Evolutionary conservation across 352 stramenopile genomes (phyloP), one percentile per base, ranked within the genome.

Genomic region (Pythium rhizo-oryzae): DNA sequence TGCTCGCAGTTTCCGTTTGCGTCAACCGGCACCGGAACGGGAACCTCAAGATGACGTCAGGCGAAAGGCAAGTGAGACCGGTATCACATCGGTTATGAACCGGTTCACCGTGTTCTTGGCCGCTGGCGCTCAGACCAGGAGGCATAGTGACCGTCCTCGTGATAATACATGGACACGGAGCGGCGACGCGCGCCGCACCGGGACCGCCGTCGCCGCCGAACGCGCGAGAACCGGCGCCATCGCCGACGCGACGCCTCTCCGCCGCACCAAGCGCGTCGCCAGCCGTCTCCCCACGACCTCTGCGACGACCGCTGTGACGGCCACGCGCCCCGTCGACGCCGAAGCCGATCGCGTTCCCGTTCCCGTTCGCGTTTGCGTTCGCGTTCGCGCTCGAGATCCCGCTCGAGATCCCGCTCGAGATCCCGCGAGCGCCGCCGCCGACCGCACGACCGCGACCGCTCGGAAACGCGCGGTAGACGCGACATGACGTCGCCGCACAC

Each of bases 171-270:
- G 62, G 46, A 58, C 44, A 18, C 35, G 28, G 33, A 59, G 37
- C 49, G 53, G 15, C 5, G 24, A n/a, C 65, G 39, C 16, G 58
- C 57, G 15, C 52, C 59, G 11, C 51, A 66, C 16, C 41, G 52
- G 51, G 65, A 71, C 23, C 59, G 58, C 50, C 51, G 65, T 21
- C 65, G 65, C 25, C 65, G 65, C 35, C 58, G 65, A 52, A 28
- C 57, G 8, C 65, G 65, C 21, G 51, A 67, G 21, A 18, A 50
- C 24, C 41, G 47, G 13, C 54, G 55, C 54, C 62, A 47, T 28
- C 50, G 39, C 19, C 39, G 41, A 28, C 56, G 56, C 13, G 33
- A 49, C 24, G 24, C 19, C 12, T 12, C 19, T 37, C n/a, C 33
- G 49, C 21, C 6, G n/a, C n/a, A n/a, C 47, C 30, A 12, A 15